Conservation (phyloP, 2,329 filamentous ascomycete species). For the Penicillium sp. region DNA sequence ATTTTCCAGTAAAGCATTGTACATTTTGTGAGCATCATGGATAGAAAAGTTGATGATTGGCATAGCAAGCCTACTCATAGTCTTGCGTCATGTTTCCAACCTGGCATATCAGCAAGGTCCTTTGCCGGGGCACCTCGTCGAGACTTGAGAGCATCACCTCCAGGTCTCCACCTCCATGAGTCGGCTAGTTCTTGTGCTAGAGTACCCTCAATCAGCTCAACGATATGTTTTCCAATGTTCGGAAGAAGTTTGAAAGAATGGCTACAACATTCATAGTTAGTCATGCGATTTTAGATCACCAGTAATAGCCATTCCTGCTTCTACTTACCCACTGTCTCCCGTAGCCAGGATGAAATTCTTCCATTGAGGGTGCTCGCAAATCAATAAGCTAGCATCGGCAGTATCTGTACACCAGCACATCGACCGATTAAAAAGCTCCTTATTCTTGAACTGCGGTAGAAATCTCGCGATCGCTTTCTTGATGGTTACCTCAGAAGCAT, state of each 20-base stretch:
- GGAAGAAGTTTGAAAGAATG: slow-evolving; percentile 54
- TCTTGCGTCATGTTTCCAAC: slow-evolving; percentile 42
- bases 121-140: slow-evolving; percentile 46
- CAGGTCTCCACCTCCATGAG: slow-evolving; percentile 53
- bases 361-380: slow-evolving; percentile 52
- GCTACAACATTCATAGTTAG: slow-evolving; percentile 27
- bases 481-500: slow-evolving; percentile 52
- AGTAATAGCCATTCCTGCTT: not conserved
- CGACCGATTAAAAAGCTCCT: slow-evolving; percentile 56
- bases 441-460: slow-evolving; percentile 57
- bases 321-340: slow-evolving; percentile 51
- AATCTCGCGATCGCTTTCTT: slow-evolving; percentile 55
- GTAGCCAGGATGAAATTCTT: slow-evolving; percentile 54
- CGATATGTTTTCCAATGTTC: slow-evolving; percentile 53
- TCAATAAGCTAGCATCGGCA: slow-evolving; percentile 57
- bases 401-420: slow-evolving; percentile 65
- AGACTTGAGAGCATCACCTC: slow-evolving; percentile 51
- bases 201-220: slow-evolving; percentile 49
- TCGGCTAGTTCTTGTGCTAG: slow-evolving; percentile 45
- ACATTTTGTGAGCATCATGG: too few relatives aligned
- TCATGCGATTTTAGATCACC: too few relatives aligned
- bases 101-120: slow-evolving; percentile 52
- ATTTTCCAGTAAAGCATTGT: too few relatives aligned
- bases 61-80: too few relatives aligned
- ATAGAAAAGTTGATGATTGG: too few relatives aligned